Evolutionary conservation across 306 rosid genomes (phyloP).

Genomic region (Castanopsis chinensis): DNA sequence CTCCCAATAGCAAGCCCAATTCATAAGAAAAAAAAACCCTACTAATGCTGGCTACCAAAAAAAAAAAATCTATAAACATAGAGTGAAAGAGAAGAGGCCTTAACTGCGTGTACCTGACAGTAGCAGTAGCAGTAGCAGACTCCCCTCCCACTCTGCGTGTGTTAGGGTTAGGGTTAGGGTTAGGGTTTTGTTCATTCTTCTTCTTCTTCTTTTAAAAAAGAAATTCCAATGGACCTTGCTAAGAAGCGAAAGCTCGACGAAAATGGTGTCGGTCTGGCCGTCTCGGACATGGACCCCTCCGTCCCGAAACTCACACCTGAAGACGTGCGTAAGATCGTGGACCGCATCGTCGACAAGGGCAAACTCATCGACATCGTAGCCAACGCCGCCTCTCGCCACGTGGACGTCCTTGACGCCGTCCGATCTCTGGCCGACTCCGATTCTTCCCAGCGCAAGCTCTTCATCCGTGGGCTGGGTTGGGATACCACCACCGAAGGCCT

Average conservation of each 20-base stretch:
- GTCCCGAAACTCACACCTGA: slow-evolving; percentile 38
- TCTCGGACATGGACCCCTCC: slow-evolving; percentile 17
- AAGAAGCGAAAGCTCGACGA: slow-evolving; percentile 92
- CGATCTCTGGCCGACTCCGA: slow-evolving; percentile 72
- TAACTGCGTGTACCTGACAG: background rate
- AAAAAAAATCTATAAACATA: too few relatives aligned
- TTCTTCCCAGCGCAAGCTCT: slow-evolving; percentile 83
- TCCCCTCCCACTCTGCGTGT: background rate
- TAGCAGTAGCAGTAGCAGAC: too few relatives aligned
- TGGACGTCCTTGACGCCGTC: slow-evolving; percentile 73
- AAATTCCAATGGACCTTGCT: slow-evolving; percentile 54
- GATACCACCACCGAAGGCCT: slow-evolving; percentile 92
- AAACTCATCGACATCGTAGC: slow-evolving; percentile 76
- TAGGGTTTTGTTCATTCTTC: slow-evolving; percentile 6
- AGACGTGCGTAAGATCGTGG: slow-evolving; percentile 80
- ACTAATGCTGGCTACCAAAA: too few relatives aligned
- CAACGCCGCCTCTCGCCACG: slow-evolving; percentile 65
- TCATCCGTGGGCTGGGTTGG: slow-evolving; percentile 95
- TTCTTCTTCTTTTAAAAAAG: background rate
- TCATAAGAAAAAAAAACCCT: too few relatives aligned
- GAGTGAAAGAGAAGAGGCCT: too few relatives aligned
- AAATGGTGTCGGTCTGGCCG: slow-evolving; percentile 47
- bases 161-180: slow-evolving; percentile 49
- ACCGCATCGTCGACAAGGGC: slow-evolving; percentile 66
- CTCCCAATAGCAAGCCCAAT: too few relatives aligned